Evolutionary conservation across 2,329 filamentous ascomycete genomes (phyloP), one percentile per base, ranked within the genome.

Genomic region (Trichoderma atrobrunneum): DNA sequence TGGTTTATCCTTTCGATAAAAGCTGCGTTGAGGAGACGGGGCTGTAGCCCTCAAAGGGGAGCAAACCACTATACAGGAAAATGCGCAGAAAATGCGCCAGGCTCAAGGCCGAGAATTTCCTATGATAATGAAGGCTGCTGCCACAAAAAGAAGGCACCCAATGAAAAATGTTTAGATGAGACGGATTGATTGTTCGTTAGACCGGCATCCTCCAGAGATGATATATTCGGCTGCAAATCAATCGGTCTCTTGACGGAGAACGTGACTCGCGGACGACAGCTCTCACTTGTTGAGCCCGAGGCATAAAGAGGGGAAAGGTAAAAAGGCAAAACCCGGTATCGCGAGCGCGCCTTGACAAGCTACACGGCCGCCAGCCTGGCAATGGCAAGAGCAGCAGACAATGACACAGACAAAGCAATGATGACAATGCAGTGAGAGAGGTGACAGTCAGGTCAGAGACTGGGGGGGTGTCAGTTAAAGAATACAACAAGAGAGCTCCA

Each of bases 401-500:
- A 70, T 32, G 28, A 70, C 66, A 54, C 57, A 62, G 26, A 48
- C 65, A 51, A 24, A 32, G 36, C n/a, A 43, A 16, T 24, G 48
- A 54, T 54, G 57, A 36, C 30, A 26, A 70, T 61, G 67, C 39
- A 70, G 57, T 30, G 57, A 36, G 30, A 69, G 64, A 64, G 68
- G 54, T 32, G 59, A 28, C 32, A 63, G 64, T 32, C 56, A 28
- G 54, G 57, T 34, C 61, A 62, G 39, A 67, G 70, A 72, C 70
- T 67, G 64, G 64, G 70, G 70, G 57, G 59, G 59, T 30, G 57
- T 43, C 61, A 54, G 67, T 62, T 63, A 54, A 63, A 72, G 21
- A 39, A 69, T 34, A 64, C 57, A 51, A 66, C 39, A 59, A 48
- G 64, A 72, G 56, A 69, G 63, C 57, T 66, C 71, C 71, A 69